A percentile compares a stretch with the other conserved stretches of the same genome.
Evolutionary conservation across 352 stramenopile genomes (phyloP).

Genomic region (Blastocystis sp.): DNA sequence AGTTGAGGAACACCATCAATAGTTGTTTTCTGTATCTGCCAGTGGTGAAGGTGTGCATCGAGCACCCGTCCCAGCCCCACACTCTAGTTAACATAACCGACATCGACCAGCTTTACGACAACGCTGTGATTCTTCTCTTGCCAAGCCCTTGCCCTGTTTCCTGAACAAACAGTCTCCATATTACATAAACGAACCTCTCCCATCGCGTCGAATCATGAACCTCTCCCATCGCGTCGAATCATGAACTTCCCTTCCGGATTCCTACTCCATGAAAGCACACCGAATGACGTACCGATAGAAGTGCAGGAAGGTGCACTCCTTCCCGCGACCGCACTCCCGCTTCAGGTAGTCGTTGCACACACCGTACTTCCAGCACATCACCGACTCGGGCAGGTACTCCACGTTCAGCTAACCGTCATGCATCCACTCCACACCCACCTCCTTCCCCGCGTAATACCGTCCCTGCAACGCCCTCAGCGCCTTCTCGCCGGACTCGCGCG

Average conservation of each 20-base stretch:
- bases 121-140: constrained; percentile 22
- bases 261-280: background rate
- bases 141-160: constrained; percentile 4
- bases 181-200: background rate
- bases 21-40: constrained; percentile 30
- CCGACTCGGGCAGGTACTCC: constrained; percentile 64
- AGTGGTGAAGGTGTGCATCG: constrained; percentile 47
- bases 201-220: no score
- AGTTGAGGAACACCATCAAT: constrained; percentile 39
- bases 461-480: constrained; percentile 30
- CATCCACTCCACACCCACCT: background rate
- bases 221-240: no score
- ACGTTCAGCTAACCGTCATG: constrained; percentile 18
- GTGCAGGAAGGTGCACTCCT: constrained; percentile 53
- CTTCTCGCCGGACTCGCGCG: constrained; percentile 19
- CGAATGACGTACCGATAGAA: constrained; percentile 18
- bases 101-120: constrained; percentile 68
- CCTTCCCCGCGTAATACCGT: constrained; percentile 40
- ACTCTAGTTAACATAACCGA: constrained; percentile 20
- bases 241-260: constrained; percentile 39
- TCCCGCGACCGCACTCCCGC: constrained; percentile 7
- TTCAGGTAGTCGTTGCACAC: constrained; percentile 27
- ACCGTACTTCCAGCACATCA: constrained; percentile 65
- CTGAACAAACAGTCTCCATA: background rate
- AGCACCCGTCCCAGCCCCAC: constrained; percentile 48